Percentiles rank a stretch among this genome's conserved stretches.
These are phyloP conservation scores for Penicillium paxilli DNA, from an alignment of 495 filamentous ascomycete species.

Conservation along the genomic window DNA sequence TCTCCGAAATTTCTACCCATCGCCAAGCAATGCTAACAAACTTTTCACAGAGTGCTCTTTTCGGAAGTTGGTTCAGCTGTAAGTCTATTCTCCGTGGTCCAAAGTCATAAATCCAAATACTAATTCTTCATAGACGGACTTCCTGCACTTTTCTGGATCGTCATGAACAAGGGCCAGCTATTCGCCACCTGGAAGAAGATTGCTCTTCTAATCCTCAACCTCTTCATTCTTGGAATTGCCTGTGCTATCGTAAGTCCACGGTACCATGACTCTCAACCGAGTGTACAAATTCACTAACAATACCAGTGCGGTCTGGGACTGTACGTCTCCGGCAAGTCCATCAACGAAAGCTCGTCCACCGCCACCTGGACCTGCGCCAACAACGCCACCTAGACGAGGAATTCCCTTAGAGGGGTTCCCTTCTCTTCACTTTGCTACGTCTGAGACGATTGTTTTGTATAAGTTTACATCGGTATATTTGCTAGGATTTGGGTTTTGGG, in stretches of 20 bases:
- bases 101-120: constrained; percentile 34
- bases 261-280: neutral
- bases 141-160: constrained; percentile 40
- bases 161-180: constrained; percentile 35
- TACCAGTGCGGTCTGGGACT: neutral
- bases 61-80: constrained; percentile 45
- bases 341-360: constrained; percentile 1
- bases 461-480: neutral
- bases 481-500: neutral
- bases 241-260: constrained; percentile 6
- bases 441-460: neutral
- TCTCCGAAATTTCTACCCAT: neutral
- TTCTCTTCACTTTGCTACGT: neutral
- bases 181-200: constrained; percentile 22
- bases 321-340: neutral
- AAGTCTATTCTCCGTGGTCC: neutral
- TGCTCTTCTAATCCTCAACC: constrained; percentile 31
- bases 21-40: neutral
- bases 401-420: neutral
- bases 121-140: constrained; percentile 24
- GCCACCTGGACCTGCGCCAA: constrained; percentile 1
- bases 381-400: neutral
- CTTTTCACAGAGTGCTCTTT: constrained; percentile 41
- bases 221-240: constrained; percentile 28
- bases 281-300: neutral